A percentile compares a stretch with the other conserved stretches of the same genome.
phyloP scores from a whole-genome alignment of 305 asterid species.

The Fraxinus paxiana region DNA sequence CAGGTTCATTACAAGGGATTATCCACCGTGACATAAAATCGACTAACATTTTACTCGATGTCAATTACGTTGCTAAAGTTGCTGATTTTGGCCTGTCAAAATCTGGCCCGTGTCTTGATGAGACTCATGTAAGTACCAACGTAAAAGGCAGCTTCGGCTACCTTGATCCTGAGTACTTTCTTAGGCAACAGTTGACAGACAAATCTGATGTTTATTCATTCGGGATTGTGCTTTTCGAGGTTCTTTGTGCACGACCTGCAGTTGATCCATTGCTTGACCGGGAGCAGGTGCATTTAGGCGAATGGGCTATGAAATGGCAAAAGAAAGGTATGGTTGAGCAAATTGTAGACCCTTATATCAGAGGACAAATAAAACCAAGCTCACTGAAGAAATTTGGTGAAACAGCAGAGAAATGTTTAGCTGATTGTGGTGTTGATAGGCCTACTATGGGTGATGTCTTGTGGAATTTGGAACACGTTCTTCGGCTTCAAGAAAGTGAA shows the following conservation, averaged over 20 bases:
- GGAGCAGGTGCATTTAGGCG: conserved; percentile 68
- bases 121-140: conserved; percentile 85
- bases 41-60: conserved; percentile 75
- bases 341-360: conserved; percentile 52
- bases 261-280: conserved; percentile 48
- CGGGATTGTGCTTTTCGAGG: conserved; percentile 78
- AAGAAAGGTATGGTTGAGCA: conserved; percentile 54
- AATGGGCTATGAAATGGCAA: conserved; percentile 78
- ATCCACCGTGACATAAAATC: conserved; percentile 88
- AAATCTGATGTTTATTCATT: conserved; percentile 86
- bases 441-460: conserved; percentile 83
- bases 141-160: conserved; percentile 94
- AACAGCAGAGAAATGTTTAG: conserved; percentile 79
- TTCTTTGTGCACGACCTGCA: conserved; percentile 80
- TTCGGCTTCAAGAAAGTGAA: conserved; percentile 64
- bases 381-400: conserved; percentile 55
- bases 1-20: conserved; percentile 85
- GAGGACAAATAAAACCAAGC: conserved; percentile 50
- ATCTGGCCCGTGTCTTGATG: conserved; percentile 75
- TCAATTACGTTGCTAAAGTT: conserved; percentile 65
- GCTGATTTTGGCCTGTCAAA: conserved; percentile 89
- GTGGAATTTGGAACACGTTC: conserved; percentile 80
- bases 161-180: conserved; percentile 79
- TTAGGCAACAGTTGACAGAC: conserved; percentile 76
- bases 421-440: conserved; percentile 76